Base-by-base conservation (phyloP, 139 green algal species). In the Auxenochlorella pyrenoidosa region DNA sequence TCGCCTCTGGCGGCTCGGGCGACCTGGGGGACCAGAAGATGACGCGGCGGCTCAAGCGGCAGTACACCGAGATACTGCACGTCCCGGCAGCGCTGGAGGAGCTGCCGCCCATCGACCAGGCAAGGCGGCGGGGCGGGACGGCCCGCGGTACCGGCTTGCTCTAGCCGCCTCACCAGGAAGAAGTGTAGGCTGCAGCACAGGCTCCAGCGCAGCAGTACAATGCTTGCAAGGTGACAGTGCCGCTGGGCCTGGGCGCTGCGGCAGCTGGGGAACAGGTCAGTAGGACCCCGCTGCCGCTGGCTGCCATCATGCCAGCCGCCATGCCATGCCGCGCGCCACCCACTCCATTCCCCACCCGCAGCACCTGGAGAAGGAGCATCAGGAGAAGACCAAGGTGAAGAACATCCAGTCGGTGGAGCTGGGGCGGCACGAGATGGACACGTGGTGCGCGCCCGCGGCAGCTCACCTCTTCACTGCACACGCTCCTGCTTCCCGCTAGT, bases 41-140 rank as follows among this genome's bases (percentile, higher is more conserved):
- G 76, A 98, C 96, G 10, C 91, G 96, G 22, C 90, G 94, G 3
- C 89, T 96, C 30, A 98, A 98, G 82, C 93, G 96, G 26, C 92
- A 93, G 13, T 94, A 95, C 87, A 93, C 96, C 58, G 96, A 98
- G 86, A 93, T 92, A 8, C 92, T 97, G 79, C 94, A 96, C 47
- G 86, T 97, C 5, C 75, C 80, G 0, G 80, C 80, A 43, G 86
- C 83, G 88, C 85, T 92, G 32, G 82, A 91, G 41, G 91, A 92
- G 41, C 87, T 92, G 78, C 84, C 87, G 65, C 86, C 88, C 36
- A 89, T 92, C 41, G 88, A 83, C 66, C 80, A 85, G 80, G 80
- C 60, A 34, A 26, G 77, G 0, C 13, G 3, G 40, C 0, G 70
- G 18, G 2, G 19, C 10, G 16, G 13, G 2, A 13, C 1, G 36